A percentile compares a stretch with the other conserved stretches of the same genome.
Evolutionary conservation across 306 rosid species (phyloP).

Genomic region (Quercus engelmannii): DNA sequence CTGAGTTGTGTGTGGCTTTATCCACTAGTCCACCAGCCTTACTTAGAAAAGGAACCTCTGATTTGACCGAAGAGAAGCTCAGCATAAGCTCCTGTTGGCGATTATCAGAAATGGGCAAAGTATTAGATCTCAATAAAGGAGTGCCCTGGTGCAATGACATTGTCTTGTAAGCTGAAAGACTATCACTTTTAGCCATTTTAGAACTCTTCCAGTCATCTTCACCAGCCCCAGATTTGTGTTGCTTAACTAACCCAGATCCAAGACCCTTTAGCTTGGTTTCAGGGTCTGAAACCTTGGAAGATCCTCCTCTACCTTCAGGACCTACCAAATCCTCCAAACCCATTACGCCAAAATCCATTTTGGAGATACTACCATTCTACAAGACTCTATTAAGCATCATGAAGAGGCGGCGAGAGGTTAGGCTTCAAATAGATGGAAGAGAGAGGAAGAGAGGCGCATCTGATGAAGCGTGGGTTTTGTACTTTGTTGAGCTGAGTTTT

Average conservation of each 20-base stretch:
- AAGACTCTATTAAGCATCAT: slow-evolving; percentile 30
- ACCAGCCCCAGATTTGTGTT: slow-evolving; percentile 27
- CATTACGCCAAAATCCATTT: slow-evolving; percentile 49
- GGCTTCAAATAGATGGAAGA: slow-evolving; percentile 2
- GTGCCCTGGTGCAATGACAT: slow-evolving; percentile 37
- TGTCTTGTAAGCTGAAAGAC: slow-evolving; percentile 21
- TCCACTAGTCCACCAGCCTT: slow-evolving; percentile 20
- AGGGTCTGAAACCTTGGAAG: slow-evolving; percentile 14
- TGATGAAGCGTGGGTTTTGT: background rate
- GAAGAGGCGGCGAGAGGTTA: background rate
- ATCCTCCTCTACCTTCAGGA: slow-evolving; percentile 5
- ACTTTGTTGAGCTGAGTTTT: background rate
- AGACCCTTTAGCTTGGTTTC: slow-evolving; percentile 18
- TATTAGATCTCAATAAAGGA: slow-evolving; percentile 42
- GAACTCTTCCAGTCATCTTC: slow-evolving; percentile 39
- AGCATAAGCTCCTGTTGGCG: slow-evolving; percentile 46
- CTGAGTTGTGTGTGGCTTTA: slow-evolving; percentile 12
- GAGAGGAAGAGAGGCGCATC: background rate
- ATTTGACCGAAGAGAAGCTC: slow-evolving; percentile 44
- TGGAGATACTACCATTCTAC: slow-evolving; percentile 26
- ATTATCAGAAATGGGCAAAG: slow-evolving; percentile 9
- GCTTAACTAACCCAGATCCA: slow-evolving; percentile 47
- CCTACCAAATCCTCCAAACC: slow-evolving; percentile 39
- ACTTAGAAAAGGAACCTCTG: slow-evolving; percentile 23
- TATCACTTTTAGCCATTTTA: slow-evolving; percentile 32